phyloP scores from a whole-genome alignment of 106 monocot species.

The Allium sativum region DNA sequence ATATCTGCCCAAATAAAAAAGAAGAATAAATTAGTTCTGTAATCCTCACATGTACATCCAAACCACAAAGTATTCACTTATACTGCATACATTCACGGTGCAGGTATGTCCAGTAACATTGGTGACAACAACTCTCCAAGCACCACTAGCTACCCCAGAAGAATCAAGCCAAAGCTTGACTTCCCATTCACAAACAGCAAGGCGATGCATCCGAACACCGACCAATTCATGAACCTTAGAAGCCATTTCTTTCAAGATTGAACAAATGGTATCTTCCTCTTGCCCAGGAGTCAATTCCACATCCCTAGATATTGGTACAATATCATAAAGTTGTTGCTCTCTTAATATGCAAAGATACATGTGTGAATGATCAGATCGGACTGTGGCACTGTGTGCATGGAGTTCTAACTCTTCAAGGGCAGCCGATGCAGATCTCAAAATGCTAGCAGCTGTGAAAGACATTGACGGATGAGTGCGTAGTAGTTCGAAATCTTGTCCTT shows the following conservation, averaged over 20 bases:
- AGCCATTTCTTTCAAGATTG: conserved; percentile 63
- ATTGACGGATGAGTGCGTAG: conserved; percentile 20
- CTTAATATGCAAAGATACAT: conserved; percentile 90
- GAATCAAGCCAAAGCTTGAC: conserved; percentile 71
- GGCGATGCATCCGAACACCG: conserved; percentile 91
- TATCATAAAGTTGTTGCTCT: conserved; percentile 71
- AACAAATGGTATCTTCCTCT: conserved; percentile 49
- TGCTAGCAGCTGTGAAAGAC: conserved; percentile 66
- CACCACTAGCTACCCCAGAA: conserved; percentile 61
- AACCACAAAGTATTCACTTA: background rate
- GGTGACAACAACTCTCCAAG: conserved; percentile 82
- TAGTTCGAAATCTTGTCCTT: conserved; percentile 32
- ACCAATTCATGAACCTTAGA: conserved; percentile 62
- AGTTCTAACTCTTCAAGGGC: conserved; percentile 93
- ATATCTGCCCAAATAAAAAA: conserved; percentile 34
- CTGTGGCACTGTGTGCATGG: conserved; percentile 59
- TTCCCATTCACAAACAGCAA: conserved; percentile 98
- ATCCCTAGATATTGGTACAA: conserved; percentile 57
- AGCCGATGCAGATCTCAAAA: conserved; percentile 62
- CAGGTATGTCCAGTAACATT: conserved; percentile 92
- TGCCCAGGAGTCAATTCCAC: conserved; percentile 31
- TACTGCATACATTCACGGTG: conserved; percentile 62
- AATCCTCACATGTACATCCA: background rate
- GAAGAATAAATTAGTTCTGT: background rate
- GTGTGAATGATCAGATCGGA: conserved; percentile 80